Evolutionary conservation across 352 stramenopile species (phyloP), one percentile per base, ranked within the genome.

Genomic region (Phytophthora brassicae): DNA sequence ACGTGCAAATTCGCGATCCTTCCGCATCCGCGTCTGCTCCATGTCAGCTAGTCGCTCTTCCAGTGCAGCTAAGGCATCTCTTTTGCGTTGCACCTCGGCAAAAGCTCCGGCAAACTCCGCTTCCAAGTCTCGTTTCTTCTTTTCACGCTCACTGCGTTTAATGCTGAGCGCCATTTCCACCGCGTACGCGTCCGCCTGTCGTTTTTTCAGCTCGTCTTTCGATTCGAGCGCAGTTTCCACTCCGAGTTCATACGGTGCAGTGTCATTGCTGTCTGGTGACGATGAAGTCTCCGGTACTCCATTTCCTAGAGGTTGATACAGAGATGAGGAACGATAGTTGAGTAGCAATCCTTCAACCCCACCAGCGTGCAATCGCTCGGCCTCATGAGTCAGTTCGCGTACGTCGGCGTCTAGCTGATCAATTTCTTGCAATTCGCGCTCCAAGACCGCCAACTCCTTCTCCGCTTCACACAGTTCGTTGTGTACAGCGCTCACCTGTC

Each of bases 131-230:
- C 91, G 83, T 59, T 96, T 95, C 54, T 94, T 96, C 67, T 87
- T 85, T 58, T 98, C 94, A 8, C 93, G 77, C 68, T 98, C 92
- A 1, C 79, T 77, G 28, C 87, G 83, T 57, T 98, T 98, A 61
- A 97, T 90, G 62, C 97, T 92, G 36, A 98, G 89, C 23, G 91
- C 88, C 83, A 97, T 96, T 41, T 97, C 92, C 6, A 98, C 68
- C 2, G 91, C 92, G 57, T 97, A 96, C n/a, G 86, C 77, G 43
- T 97, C 87, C 0, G 89, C 83, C 33, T 89, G 75, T 1, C 75
- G 74, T 62, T 84, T 75, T 23, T 77, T 73, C 51, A 80, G 60
- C 5, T 64, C 56, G 19, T 72, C 68, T 9, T 75, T 81, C 1
- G 64, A 75, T 49, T 92, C 79, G 26, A 93, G 80, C 22, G 58